phyloP scores from a whole-genome alignment of 495 filamentous ascomycete species.

The Penicillium canariense region DNA sequence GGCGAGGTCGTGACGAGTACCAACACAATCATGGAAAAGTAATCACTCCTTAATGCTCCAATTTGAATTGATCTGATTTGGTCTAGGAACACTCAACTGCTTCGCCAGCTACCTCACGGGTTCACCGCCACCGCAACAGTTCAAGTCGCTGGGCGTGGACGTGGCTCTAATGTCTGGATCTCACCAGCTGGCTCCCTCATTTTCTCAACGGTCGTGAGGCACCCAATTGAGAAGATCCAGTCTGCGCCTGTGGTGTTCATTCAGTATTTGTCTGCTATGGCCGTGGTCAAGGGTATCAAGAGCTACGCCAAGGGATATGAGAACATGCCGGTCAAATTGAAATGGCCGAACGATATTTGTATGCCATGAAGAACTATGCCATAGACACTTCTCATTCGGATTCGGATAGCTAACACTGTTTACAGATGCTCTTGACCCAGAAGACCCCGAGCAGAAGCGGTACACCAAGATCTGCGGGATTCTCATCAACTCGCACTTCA shows the following conservation, averaged over 20 bases:
- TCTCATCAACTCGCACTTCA: conserved; percentile 84
- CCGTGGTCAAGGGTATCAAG: conserved; percentile 83
- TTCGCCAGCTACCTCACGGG: conserved; percentile 73
- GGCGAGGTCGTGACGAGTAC: conserved; percentile 93
- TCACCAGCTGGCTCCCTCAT: conserved; percentile 83
- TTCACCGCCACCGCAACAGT: conserved; percentile 89
- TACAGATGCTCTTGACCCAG: conserved; percentile 71
- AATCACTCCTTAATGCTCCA: conserved; percentile 7
- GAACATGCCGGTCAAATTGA: conserved; percentile 75
- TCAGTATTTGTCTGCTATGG: conserved; percentile 88
- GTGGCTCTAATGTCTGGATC: conserved; percentile 92
- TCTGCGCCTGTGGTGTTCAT: conserved; percentile 88
- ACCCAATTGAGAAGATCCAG: conserved; percentile 65
- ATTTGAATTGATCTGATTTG: conserved; percentile 14
- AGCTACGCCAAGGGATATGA: conserved; percentile 74
- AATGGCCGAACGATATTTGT: conserved; percentile 98
- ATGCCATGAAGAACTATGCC: conserved; percentile 7
- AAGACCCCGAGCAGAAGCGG: conserved; percentile 52
- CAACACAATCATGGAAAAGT: conserved; percentile 93
- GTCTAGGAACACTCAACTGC: conserved; percentile 69
- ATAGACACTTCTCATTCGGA: too few relatives aligned
- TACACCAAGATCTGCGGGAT: conserved; percentile 95
- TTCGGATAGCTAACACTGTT: neutral
- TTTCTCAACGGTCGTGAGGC: conserved; percentile 82
- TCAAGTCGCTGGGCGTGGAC: conserved; percentile 87